Evolutionary conservation across 1,139 yeast genomes (phyloP).

Genomic region (Candida pseudocylindracea): DNA sequence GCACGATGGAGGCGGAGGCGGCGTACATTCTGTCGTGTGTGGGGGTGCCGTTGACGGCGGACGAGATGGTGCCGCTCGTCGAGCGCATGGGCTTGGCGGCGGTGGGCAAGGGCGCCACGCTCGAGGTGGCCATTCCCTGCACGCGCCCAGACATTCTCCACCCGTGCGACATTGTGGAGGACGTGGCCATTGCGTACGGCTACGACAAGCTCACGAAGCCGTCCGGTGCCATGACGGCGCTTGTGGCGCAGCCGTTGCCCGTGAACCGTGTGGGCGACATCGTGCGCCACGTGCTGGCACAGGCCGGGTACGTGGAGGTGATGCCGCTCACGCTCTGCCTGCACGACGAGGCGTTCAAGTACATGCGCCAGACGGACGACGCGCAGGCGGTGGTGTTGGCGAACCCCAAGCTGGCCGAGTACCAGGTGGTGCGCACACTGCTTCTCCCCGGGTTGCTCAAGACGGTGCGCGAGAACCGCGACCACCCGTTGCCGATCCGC

Average conservation of each 20-base stretch:
- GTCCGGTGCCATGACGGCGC: slow-evolving; percentile 57
- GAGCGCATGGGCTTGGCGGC: slow-evolving; percentile 69
- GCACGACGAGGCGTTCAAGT: slow-evolving; percentile 88
- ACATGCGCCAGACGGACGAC: slow-evolving; percentile 57
- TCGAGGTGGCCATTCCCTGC: slow-evolving; percentile 66
- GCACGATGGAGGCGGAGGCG: slow-evolving; percentile 54
- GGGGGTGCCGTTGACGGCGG: slow-evolving; percentile 52
- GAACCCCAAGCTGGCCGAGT: slow-evolving; percentile 91
- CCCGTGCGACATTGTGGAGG: slow-evolving; percentile 98
- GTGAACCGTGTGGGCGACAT: slow-evolving; percentile 84
- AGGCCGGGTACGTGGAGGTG: slow-evolving; percentile 91
- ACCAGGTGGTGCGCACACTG: slow-evolving; percentile 93
- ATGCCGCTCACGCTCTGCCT: slow-evolving; percentile 91
- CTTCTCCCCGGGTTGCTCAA: slow-evolving; percentile 86
- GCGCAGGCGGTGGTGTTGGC: slow-evolving; percentile 73
- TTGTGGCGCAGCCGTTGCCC: slow-evolving; percentile 76
- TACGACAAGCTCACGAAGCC: slow-evolving; percentile 73
- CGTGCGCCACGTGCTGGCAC: slow-evolving; percentile 75
- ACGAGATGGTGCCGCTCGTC: slow-evolving; percentile 47
- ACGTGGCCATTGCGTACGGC: slow-evolving; percentile 93
- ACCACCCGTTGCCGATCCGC: slow-evolving; percentile 82
- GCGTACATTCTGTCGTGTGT: slow-evolving; percentile 80
- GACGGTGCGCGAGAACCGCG: slow-evolving; percentile 89
- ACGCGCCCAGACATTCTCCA: slow-evolving; percentile 93
- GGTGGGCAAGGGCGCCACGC: slow-evolving; percentile 21